Conservation (phyloP, 2,329 filamentous ascomycete genomes). For the Fusarium coicis region DNA sequence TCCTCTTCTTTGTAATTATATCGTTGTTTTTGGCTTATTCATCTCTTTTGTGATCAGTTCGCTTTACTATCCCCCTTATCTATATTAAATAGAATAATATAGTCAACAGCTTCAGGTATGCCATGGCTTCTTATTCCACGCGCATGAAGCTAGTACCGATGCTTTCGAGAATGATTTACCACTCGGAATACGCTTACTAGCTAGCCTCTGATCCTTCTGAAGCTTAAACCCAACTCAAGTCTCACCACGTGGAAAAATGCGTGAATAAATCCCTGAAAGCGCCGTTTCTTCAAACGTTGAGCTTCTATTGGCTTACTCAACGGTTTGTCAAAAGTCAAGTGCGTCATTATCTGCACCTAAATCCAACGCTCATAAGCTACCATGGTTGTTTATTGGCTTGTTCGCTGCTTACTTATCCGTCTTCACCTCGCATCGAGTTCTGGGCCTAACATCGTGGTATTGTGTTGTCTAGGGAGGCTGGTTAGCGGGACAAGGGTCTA, state of each 20-base stretch:
- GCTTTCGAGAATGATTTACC: background rate
- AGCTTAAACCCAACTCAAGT: background rate
- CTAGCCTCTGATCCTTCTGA: background rate
- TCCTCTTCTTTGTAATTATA: background rate
- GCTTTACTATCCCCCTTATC: no score
- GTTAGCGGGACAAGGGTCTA: constrained; percentile 8
- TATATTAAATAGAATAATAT: no score
- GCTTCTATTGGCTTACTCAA: background rate
- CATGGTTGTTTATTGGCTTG: background rate
- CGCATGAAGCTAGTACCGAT: accelerated
- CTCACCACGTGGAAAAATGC: no score
- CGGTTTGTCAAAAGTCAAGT: background rate
- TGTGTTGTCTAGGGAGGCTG: background rate
- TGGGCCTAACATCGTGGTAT: background rate
- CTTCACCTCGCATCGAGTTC: background rate
- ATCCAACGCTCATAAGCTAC: background rate
- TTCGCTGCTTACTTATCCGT: background rate
- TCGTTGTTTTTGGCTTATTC: background rate
- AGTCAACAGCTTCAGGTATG: no score
- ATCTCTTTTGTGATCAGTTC: background rate
- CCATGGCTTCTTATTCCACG: no score
- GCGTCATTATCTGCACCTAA: constrained; percentile 8
- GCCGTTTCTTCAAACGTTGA: background rate
- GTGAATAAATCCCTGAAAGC: background rate
- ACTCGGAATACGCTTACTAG: background rate